Evolutionary conservation across 139 green algal genomes (phyloP), one percentile per base, ranked within the genome.

Genomic region (Zygnema cylindricum): DNA sequence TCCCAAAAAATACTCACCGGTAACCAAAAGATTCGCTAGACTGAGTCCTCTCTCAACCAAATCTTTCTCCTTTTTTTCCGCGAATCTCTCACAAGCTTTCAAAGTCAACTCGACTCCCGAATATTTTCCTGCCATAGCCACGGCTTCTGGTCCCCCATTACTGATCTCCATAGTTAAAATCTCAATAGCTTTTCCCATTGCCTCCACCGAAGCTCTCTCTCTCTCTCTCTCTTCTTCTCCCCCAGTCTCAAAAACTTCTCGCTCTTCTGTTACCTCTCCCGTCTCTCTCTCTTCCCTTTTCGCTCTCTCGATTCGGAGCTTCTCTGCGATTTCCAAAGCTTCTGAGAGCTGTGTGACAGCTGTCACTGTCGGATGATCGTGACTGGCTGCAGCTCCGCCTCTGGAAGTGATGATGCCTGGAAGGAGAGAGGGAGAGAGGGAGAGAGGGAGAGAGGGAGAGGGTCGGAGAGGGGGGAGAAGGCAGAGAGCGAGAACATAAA

Each of bases 11-110:
- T n/a, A 63, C 49, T 63, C 49, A 30, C 38, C 43, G 38, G 35
- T 55, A n/a, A 85, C 36, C 25, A 55, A 42, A n/a, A 75, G 77
- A 42, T 54, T 85, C 43, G 73, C 3, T 81, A 25, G 1, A 21
- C 23, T 1, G 23, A 39, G 39, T 43, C 73, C 2, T 30, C 1
- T 81, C 73, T 43, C 11, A 25, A 82, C 11, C 23, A 32, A 21
- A 1, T 82, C 1, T 2, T 23, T 49, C 41, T 43, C n/a, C 30
- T 32, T 82, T 1, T 1, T n/a, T 63, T 82, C 30, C 1, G 25
- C 38, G 33, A 82, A 32, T n/a, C 1, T 1, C 38, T 82, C 40
- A 43, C 75, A 82, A 49, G 2, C 11, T n/a, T 63, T 43, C 40
- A 32, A 25, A 82, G 11, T 49, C 1, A 25, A 82, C 43, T 22